A percentile compares a stretch with the other conserved stretches of the same genome.
Evolutionary conservation across 2,329 filamentous ascomycete species (phyloP).

Genomic region (Phaeosphaeria sp.): DNA sequence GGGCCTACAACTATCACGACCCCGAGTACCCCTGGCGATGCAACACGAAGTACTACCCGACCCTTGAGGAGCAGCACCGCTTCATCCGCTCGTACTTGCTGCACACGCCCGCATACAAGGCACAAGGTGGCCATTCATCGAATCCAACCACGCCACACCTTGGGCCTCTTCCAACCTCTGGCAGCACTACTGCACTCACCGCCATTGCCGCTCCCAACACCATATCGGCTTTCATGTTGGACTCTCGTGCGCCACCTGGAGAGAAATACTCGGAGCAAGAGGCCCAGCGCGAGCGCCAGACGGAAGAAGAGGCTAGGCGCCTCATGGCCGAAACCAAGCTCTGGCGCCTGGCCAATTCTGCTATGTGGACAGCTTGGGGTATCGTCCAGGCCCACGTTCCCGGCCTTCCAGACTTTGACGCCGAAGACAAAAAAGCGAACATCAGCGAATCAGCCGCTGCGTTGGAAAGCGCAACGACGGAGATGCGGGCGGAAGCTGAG

Average conservation of each 20-base stretch:
- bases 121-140: conserved; percentile 59
- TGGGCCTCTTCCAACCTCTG: conserved; percentile 37
- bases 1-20: conserved; percentile 98
- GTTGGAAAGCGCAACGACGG: conserved; percentile 35
- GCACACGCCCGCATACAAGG: conserved; percentile 74
- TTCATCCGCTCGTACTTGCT: conserved; percentile 88
- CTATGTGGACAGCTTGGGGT: conserved; percentile 94
- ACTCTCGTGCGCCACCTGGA: conserved; percentile 56
- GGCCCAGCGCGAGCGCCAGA: conserved; percentile 64
- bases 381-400: conserved; percentile 92
- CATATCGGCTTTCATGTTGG: conserved; percentile 77
- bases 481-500: conserved; percentile 26
- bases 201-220: conserved; percentile 43
- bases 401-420: conserved; percentile 65
- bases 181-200: conserved; percentile 42
- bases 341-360: conserved; percentile 88
- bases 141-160: conserved; percentile 49
- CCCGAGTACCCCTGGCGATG: conserved; percentile 69
- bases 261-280: conserved; percentile 43
- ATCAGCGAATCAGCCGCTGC: conserved; percentile 28
- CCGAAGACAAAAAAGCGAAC: conserved; percentile 20
- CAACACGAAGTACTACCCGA: conserved; percentile 76
- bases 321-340: conserved; percentile 80
- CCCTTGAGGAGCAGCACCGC: conserved; percentile 77
- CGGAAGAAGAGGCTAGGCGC: conserved; percentile 71